Percentiles rank a stretch among this genome's conserved stretches.
Evolutionary conservation across 2,329 filamentous ascomycete species (phyloP).

Genomic region (Xylariaceae sp.): DNA sequence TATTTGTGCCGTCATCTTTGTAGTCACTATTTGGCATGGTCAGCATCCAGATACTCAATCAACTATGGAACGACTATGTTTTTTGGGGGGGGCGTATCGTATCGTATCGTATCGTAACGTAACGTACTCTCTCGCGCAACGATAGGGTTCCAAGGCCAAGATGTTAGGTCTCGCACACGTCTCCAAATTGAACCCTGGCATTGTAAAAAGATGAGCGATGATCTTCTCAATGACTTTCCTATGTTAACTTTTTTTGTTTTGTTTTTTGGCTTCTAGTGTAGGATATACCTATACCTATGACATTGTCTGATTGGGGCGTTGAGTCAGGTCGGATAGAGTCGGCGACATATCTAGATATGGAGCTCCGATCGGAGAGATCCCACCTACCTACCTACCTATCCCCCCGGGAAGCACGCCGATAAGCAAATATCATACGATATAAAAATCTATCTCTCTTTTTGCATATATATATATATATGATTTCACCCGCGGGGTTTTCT

Average conservation of each 20-base stretch:
- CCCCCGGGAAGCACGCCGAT: too few relatives aligned
- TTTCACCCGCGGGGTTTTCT: too few relatives aligned
- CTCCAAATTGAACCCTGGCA: constrained; percentile 65
- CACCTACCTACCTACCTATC: neutral
- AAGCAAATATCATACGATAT: too few relatives aligned
- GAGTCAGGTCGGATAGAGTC: neutral
- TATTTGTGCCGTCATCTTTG: constrained; percentile 94
- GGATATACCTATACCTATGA: too few relatives aligned
- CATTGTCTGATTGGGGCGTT: neutral
- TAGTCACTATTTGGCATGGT: constrained; percentile 66
- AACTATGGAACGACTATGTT: constrained; percentile 3
- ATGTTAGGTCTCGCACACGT: constrained; percentile 75
- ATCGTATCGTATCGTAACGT: too few relatives aligned
- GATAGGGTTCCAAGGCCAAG: constrained; percentile 68
- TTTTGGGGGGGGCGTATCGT: constrained; percentile 2
- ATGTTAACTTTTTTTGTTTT: too few relatives aligned
- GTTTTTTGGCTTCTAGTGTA: too few relatives aligned
- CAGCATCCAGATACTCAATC: constrained; percentile 17
- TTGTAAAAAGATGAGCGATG: constrained; percentile 26
- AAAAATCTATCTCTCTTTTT: too few relatives aligned
- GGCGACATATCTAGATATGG: neutral
- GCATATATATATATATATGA: too few relatives aligned
- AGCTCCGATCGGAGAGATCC: neutral
- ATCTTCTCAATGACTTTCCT: neutral
- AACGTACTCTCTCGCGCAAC: constrained; percentile 73